Evolutionary conservation across 192 early-diverging fungal species (phyloP), one percentile per base, ranked within the genome.

Genomic region (Umbelopsis ramanniana): DNA sequence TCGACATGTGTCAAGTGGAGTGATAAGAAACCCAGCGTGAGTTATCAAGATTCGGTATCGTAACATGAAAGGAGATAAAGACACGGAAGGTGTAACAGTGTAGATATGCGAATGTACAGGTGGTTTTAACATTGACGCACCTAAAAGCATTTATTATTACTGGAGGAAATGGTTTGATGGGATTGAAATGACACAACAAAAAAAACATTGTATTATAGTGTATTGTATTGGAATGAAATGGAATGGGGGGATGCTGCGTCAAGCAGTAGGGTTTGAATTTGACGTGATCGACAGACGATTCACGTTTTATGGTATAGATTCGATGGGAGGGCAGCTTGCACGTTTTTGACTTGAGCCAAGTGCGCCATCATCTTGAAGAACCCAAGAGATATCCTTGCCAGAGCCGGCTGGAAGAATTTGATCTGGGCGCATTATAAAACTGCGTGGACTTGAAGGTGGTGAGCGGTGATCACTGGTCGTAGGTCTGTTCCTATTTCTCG

Each of bases 281-380:
- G 40, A 43, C 6, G 40, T 43, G 40, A 26, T 11, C 11, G 53
- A 54, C 53, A 54, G 53, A 22, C 23, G 53, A 54, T 54, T 29
- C 29, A 29, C 54, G 54, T 57, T 57, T n/a, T 63, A 63, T 63
- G 57, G 57, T 63, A 63, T 63, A 63, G 26, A n/a, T 22, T 63
- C 57, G 57, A 63, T 35, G 7, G 57, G 29, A 29, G 57, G 33
- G 17, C 26, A 29, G 12, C 26, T 63, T 26, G 57, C 23, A 11
- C 57, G 57, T 33, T 63, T 29, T 63, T 35, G 26, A n/a, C 15
- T 35, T 35, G 33, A 63, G 5, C 2, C 15, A 14, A 37, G 17
- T 17, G 29, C 19, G 15, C 12, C 57, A 19, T 63, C 57, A 37
- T 19, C 26, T 50, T 43, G 40, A 43, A 43, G 40, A 43, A 50